Evolutionary conservation across 192 early-diverging fungal species (phyloP).

Genomic region (Coemansia sp.): DNA sequence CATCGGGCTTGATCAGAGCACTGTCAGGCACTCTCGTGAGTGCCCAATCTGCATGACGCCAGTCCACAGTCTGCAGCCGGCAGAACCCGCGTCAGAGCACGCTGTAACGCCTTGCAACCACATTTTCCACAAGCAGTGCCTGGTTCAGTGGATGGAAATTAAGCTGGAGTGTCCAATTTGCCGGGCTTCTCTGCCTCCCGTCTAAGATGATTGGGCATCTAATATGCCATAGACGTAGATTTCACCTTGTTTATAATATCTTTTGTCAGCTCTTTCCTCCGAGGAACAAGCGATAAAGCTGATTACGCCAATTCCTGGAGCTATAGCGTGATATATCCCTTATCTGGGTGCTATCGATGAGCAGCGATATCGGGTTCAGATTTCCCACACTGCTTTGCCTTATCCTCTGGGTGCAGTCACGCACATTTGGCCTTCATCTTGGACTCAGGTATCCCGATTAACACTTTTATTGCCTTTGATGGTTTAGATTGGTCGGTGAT

Average conservation of each 20-base stretch:
- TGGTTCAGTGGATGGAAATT: conserved; percentile 72
- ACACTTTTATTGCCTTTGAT: not conserved
- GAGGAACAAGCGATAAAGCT: not conserved
- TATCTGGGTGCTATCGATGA: conserved; percentile 4
- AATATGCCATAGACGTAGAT: not conserved
- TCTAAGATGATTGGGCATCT: conserved; percentile 17
- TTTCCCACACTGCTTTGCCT: not conserved
- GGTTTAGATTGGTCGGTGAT: not conserved
- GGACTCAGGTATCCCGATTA: not conserved
- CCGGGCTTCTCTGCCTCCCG: conserved; percentile 59
- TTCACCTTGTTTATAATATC: not conserved
- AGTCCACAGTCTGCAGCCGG: conserved; percentile 43
- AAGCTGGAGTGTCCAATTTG: conserved; percentile 76
- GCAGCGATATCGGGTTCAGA: not conserved
- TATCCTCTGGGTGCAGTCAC: not conserved
- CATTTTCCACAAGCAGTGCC: conserved; percentile 74
- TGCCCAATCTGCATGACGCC: conserved; percentile 70
- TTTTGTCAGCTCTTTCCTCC: not conserved
- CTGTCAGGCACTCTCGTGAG: conserved; percentile 23
- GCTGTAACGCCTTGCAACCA: conserved; percentile 82
- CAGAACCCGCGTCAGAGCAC: conserved; percentile 42
- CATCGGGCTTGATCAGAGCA: not conserved
- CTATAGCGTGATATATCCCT: not conserved
- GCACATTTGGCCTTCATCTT: too few relatives aligned
- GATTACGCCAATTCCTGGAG: not conserved